Conservation (phyloP, 768 basidiomycete species). For the Exidia glandulosa region DNA sequence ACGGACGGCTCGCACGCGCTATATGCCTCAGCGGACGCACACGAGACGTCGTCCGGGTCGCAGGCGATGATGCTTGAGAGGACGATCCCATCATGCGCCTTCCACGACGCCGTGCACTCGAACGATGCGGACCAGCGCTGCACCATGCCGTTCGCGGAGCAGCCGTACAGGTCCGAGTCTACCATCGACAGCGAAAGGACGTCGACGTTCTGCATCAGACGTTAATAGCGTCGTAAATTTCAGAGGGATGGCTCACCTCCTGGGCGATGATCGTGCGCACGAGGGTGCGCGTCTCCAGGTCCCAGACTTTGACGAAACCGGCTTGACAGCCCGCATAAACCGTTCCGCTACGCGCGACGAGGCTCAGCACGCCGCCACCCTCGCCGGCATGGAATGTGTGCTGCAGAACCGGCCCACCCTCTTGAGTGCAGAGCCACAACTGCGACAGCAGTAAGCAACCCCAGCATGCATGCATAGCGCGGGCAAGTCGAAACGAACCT, state of each 20-base stretch:
- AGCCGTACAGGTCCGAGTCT: slow-evolving; percentile 39
- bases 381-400: slow-evolving; percentile 62
- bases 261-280: slow-evolving; percentile 81
- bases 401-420: slow-evolving; percentile 31
- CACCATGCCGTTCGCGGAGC: slow-evolving; percentile 47
- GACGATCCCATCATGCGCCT: slow-evolving; percentile 69
- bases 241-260: slow-evolving; percentile 36
- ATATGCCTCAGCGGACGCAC: no score
- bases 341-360: slow-evolving; percentile 64
- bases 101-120: slow-evolving; percentile 75
- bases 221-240: neutral
- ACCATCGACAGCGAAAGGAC: slow-evolving; percentile 72
- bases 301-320: slow-evolving; percentile 83
- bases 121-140: slow-evolving; percentile 80
- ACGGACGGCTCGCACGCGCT: no score
- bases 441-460: slow-evolving; percentile 14
- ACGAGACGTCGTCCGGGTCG: neutral
- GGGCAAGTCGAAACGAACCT: slow-evolving; percentile 32
- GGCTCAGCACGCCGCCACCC: slow-evolving; percentile 67
- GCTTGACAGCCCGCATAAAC: slow-evolving; percentile 92
- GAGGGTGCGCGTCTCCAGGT: slow-evolving; percentile 79
- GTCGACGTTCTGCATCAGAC: slow-evolving; percentile 50
- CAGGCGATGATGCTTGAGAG: slow-evolving; percentile 63
- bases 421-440: slow-evolving; percentile 54
- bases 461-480: neutral